phyloP scores from a whole-genome alignment of 2,329 filamentous ascomycete species.

The Fusarium clavum region DNA sequence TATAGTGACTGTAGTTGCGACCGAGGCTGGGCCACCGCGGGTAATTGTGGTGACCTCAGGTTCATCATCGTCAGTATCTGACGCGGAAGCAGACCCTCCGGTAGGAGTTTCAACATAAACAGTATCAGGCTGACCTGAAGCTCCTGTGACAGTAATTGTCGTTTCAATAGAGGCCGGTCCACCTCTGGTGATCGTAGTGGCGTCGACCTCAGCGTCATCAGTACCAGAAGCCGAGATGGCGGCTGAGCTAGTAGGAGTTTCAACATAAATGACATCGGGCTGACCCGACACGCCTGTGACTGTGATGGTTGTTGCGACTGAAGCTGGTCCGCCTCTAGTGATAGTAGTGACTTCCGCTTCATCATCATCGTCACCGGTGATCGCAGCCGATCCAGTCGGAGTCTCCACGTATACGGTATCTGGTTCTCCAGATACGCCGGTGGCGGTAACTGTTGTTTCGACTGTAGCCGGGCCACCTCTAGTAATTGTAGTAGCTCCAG shows the following conservation, averaged over 20 bases:
- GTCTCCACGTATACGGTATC: slow-evolving; percentile 9
- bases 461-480: neutral
- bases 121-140: neutral
- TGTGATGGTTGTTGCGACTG: too few species aligned
- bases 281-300: too few species aligned
- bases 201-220: too few species aligned
- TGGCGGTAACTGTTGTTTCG: neutral
- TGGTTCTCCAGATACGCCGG: neutral
- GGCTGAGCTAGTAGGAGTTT: neutral
- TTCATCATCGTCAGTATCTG: fast-evolving
- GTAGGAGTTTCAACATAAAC: slow-evolving; percentile 3
- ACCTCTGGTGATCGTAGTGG: neutral
- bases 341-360: neutral
- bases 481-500: neutral
- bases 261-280: too few species aligned
- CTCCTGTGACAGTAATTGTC: neutral
- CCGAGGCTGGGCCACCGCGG: neutral
- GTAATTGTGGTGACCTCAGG: slow-evolving; percentile 2
- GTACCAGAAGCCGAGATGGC: too few species aligned
- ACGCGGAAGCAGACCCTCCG: neutral
- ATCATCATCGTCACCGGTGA: neutral
- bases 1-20: neutral
- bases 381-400: neutral
- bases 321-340: neutral
- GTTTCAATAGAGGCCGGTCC: slow-evolving; percentile 2